Base-by-base conservation (phyloP, 768 basidiomycete genomes). In the Russula sp. region DNA sequence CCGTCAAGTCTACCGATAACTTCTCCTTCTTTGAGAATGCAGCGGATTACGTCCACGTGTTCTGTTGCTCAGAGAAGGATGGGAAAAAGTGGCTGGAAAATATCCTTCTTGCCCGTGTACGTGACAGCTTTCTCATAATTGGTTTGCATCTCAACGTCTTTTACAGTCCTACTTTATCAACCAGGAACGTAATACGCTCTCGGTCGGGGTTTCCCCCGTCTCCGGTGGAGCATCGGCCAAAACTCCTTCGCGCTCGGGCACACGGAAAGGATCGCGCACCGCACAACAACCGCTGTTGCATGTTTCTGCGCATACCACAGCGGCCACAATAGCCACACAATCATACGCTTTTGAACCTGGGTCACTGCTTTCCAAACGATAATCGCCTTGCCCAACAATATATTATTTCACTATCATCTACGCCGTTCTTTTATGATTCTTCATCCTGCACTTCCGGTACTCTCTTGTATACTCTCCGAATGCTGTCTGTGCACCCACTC, bases 1-100 rank as follows among this genome's bases (percentile, higher is more conserved):
- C 91, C 40, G 76, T 95, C 70, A 95, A 95, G 74, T 92, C 92
- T 4, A 89, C 90, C 11, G 93, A 95, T 70, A 91, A 88, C 70
- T 77, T 89, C 31, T 84, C 89, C 1, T 80, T 88, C 70, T 98
- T 98, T 69, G 94, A 97, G 75, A 86, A 91, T 72, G 84, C 84
- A 4, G 80, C 85, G 35, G 94, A 98, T 70, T 98, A 95, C 75
- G 72, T 93, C 59, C 94, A 97, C 71, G 77, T 87, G 53, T 94
- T 98, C 71, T 86, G 86, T 34, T 89, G 89, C 66, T 82, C 84
- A 48, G 83, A 85, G 69, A 81, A 78, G 44, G 89, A 92, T 53
- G 89, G 90, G 44, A 79, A 82, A 65, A 75, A 77, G 40, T 95
- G 93, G 93, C 77, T 93, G 72, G 84, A 92, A 75, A 84, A 78